phyloP scores from a whole-genome alignment of 805 yeast genomes.

The Schwanniomyces vanrijiae region DNA sequence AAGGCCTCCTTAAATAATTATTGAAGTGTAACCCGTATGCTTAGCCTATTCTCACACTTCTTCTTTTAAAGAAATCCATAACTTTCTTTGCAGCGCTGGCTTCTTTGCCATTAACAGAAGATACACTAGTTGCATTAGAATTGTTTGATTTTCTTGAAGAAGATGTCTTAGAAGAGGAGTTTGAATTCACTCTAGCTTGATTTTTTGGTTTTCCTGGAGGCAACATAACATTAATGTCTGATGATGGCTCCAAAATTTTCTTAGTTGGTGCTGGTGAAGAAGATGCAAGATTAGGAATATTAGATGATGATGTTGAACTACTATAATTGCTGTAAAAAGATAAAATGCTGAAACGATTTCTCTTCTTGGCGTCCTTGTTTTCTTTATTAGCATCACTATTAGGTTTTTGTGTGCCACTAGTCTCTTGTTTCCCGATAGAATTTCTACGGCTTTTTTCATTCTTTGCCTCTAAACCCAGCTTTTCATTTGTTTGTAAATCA shows the following conservation, averaged over 20 bases:
- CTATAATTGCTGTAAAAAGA: constrained; percentile 41
- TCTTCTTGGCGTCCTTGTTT: constrained; percentile 33
- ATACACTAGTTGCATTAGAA: constrained; percentile 15
- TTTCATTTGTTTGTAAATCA: neutral
- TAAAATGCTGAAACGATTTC: constrained; percentile 43
- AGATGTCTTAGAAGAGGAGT: constrained; percentile 23
- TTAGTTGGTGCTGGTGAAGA: constrained; percentile 12
- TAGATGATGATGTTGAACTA: constrained; percentile 14
- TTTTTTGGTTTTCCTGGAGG: constrained; percentile 12
- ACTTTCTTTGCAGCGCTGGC: constrained; percentile 77
- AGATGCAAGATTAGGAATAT: constrained; percentile 2
- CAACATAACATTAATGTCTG: constrained; percentile 22
- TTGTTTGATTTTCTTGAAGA: constrained; percentile 25
- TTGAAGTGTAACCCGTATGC: neutral
- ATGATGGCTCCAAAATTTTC: constrained; percentile 34
- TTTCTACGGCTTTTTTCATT: neutral
- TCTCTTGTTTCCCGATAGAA: neutral
- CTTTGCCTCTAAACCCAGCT: neutral
- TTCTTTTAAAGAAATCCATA: constrained; percentile 75
- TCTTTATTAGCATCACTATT: constrained; percentile 14
- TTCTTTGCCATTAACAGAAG: constrained; percentile 46
- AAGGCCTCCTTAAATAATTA: neutral
- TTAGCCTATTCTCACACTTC: constrained; percentile 37
- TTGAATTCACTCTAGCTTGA: constrained; percentile 24
- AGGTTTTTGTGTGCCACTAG: neutral